Conservation (phyloP, 495 filamentous ascomycete species). For the Stereocaulon alpinum region DNA sequence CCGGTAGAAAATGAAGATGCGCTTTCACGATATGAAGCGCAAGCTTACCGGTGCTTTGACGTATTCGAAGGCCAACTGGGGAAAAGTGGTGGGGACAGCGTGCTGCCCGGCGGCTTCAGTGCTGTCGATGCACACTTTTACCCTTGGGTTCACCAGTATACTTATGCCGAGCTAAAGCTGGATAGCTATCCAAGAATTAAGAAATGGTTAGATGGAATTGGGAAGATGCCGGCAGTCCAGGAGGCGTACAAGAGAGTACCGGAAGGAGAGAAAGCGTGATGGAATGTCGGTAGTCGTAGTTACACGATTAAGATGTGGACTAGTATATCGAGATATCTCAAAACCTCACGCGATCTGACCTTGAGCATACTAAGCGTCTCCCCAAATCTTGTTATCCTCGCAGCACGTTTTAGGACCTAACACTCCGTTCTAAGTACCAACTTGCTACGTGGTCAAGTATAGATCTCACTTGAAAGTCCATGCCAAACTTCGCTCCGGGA, state of each 20-base stretch:
- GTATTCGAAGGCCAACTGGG: constrained; percentile 35
- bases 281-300: no score
- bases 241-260: constrained; percentile 11
- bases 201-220: constrained; percentile 47
- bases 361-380: no score
- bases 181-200: constrained; percentile 43
- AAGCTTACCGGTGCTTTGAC: constrained; percentile 32
- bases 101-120: constrained; percentile 29
- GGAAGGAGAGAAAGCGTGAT: constrained; percentile 16
- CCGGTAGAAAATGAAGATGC: constrained; percentile 32
- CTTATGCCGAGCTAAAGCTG: constrained; percentile 33
- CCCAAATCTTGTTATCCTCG: no score
- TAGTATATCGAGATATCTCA: no score
- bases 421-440: no score
- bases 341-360: no score
- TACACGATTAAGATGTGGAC: no score
- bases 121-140: constrained; percentile 38
- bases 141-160: constrained; percentile 34
- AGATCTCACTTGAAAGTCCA: no score
- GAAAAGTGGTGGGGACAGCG: constrained; percentile 30
- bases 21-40: constrained; percentile 29
- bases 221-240: constrained; percentile 53
- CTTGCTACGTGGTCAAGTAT: no score
- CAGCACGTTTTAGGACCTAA: no score
- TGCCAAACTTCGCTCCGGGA: no score